These are phyloP conservation scores for Strigomonas culicis DNA, from an alignment of 208 protist species.

Conservation along the genomic window DNA sequence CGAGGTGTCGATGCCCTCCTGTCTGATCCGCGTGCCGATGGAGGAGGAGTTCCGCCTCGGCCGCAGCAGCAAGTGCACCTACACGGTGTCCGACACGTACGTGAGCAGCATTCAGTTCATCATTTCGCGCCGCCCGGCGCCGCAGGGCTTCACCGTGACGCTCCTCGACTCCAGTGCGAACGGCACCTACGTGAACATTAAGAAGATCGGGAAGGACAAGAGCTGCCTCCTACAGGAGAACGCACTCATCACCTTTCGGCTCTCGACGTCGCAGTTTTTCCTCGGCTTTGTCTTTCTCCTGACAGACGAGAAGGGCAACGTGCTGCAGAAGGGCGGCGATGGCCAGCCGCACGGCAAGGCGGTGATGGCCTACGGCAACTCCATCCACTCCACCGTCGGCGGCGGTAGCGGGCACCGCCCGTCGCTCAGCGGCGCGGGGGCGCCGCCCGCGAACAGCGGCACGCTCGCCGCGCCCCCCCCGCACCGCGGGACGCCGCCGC, in stretches of 20 bases:
- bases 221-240: constrained; percentile 61
- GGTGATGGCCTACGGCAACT: constrained; percentile 17
- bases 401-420: constrained; percentile 16
- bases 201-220: constrained; percentile 78
- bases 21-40: constrained; percentile 40
- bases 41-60: constrained; percentile 72
- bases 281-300: constrained; percentile 83
- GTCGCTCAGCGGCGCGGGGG: not conserved
- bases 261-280: constrained; percentile 84
- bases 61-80: constrained; percentile 82
- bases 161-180: constrained; percentile 78
- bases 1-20: constrained; percentile 71
- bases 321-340: constrained; percentile 24
- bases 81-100: constrained; percentile 60
- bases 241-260: constrained; percentile 80
- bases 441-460: not conserved
- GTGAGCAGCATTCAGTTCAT: constrained; percentile 85
- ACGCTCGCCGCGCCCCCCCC: constrained; percentile 9
- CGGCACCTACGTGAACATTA: constrained; percentile 89
- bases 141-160: constrained; percentile 25
- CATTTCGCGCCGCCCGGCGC: constrained; percentile 37
- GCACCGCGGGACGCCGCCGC: not conserved
- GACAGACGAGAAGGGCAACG: constrained; percentile 49
- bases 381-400: constrained; percentile 18
- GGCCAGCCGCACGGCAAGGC: constrained; percentile 9